phyloP scores from a whole-genome alignment of 108 stramenopile genomes.

The Discostella stelligeroides region DNA sequence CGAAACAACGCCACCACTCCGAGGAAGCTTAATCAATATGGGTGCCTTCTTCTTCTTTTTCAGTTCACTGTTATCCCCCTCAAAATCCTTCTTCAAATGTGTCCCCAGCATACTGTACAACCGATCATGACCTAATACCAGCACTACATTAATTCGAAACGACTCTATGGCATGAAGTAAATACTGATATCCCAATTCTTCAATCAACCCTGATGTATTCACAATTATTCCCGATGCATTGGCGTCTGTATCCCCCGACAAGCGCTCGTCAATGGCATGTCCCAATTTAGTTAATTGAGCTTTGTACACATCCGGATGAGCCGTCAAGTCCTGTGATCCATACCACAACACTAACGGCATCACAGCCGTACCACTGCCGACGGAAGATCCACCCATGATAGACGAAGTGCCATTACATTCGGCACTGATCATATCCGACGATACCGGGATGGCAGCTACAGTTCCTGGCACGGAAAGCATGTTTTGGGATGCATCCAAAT shows the following conservation, averaged over 20 bases:
- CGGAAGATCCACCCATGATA: slow-evolving; percentile 43
- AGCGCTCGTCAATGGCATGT: slow-evolving; percentile 57
- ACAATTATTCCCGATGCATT: slow-evolving; percentile 80
- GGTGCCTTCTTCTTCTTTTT: slow-evolving; percentile 36
- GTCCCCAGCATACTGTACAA: slow-evolving; percentile 82
- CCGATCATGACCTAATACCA: slow-evolving; percentile 89
- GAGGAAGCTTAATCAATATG: slow-evolving; percentile 85
- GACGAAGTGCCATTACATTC: slow-evolving; percentile 67
- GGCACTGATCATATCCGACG: slow-evolving; percentile 53
- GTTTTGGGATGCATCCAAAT: slow-evolving; percentile 82
- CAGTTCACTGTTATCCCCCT: background rate
- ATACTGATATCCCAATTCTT: slow-evolving; percentile 66
- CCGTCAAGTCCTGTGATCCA: slow-evolving; percentile 56
- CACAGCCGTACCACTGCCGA: slow-evolving; percentile 6
- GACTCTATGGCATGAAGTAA: slow-evolving; percentile 71
- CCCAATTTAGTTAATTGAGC: slow-evolving; percentile 77
- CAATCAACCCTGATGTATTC: slow-evolving; percentile 83
- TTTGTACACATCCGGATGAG: slow-evolving; percentile 69
- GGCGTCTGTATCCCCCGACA: slow-evolving; percentile 61
- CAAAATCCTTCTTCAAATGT: slow-evolving; percentile 57
- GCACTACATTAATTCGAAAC: slow-evolving; percentile 71
- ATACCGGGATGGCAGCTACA: slow-evolving; percentile 65
- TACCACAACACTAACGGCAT: slow-evolving; percentile 83
- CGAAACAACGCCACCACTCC: slow-evolving; percentile 81
- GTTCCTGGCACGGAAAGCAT: slow-evolving; percentile 80